Conservation (phyloP, 1,284 basidiomycete genomes). For the Gomphus bonarii region DNA sequence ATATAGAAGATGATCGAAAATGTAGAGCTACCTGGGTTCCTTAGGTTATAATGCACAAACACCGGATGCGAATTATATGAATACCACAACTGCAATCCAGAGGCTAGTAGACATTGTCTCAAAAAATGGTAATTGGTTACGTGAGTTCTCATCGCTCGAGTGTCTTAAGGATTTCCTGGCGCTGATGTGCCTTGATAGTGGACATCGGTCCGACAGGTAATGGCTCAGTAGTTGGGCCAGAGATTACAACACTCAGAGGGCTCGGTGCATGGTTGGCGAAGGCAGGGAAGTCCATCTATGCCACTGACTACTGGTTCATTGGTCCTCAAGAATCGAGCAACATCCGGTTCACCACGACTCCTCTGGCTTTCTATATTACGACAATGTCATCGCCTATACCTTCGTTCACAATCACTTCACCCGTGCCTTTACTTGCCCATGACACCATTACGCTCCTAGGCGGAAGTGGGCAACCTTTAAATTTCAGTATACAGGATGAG, state of each 20-base stretch:
- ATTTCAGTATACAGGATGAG: constrained; percentile 12
- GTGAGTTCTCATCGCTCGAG: constrained; percentile 1
- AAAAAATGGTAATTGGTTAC: constrained; percentile 40
- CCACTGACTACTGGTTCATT: constrained; percentile 32
- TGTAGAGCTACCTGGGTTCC: no score
- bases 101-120: constrained; percentile 44
- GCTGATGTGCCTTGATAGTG: constrained; percentile 22
- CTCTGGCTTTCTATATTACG: constrained; percentile 40
- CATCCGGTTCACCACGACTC: constrained; percentile 40
- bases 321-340: constrained; percentile 24
- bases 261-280: constrained; percentile 40
- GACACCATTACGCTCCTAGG: constrained; percentile 35
- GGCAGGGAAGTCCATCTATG: constrained; percentile 40
- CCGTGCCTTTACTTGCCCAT: constrained; percentile 34
- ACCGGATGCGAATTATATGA: constrained; percentile 34
- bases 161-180: constrained; percentile 21
- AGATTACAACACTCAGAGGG: constrained; percentile 36
- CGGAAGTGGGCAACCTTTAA: constrained; percentile 16
- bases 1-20: no score
- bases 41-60: constrained; percentile 25
- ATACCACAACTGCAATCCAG: constrained; percentile 36
- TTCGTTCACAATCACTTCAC: constrained; percentile 30
- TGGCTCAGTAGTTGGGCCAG: constrained; percentile 37
- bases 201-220: constrained; percentile 46
- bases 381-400: constrained; percentile 28